Evolutionary conservation across 2,329 filamentous ascomycete genomes (phyloP).

Genomic region (Podosphaera fusca): DNA sequence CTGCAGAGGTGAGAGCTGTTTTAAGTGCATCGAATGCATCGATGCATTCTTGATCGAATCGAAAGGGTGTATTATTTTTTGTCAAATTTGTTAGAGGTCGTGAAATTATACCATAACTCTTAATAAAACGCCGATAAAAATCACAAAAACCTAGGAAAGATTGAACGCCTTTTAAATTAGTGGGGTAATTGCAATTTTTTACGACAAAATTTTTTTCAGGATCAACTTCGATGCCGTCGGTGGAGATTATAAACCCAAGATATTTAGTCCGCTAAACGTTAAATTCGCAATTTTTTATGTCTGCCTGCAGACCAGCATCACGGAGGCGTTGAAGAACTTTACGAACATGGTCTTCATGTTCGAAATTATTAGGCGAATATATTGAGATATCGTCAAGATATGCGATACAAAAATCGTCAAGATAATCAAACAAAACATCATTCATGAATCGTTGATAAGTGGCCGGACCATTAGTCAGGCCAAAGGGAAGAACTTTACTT

Average conservation of each 20-base stretch:
- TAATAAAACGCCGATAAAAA: background rate
- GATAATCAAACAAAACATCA: too few species aligned
- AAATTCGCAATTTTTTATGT: background rate
- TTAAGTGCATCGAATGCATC: background rate
- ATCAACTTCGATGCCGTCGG: background rate
- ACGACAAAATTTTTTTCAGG: background rate
- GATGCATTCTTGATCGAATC: background rate
- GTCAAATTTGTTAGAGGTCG: background rate
- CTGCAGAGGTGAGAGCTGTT: too few species aligned
- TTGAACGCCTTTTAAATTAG: background rate
- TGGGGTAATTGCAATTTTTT: background rate
- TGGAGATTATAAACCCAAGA: conserved; percentile 1
- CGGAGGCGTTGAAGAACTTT: conserved; percentile 1
- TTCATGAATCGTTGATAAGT: conserved; percentile 1
- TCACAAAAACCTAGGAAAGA: background rate
- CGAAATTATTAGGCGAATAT: too few species aligned
- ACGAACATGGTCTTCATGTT: background rate
- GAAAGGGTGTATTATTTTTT: background rate
- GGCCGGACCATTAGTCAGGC: background rate
- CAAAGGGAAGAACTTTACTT: conserved; percentile 1
- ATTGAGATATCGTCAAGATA: too few species aligned
- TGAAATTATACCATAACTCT: background rate
- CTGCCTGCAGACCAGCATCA: background rate
- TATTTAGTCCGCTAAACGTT: conserved; percentile 1
- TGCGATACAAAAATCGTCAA: too few species aligned